A percentile compares a stretch with the other conserved stretches of the same genome.
Evolutionary conservation across 768 basidiomycete species (phyloP).

Genomic region (Neoboletus magnificus): DNA sequence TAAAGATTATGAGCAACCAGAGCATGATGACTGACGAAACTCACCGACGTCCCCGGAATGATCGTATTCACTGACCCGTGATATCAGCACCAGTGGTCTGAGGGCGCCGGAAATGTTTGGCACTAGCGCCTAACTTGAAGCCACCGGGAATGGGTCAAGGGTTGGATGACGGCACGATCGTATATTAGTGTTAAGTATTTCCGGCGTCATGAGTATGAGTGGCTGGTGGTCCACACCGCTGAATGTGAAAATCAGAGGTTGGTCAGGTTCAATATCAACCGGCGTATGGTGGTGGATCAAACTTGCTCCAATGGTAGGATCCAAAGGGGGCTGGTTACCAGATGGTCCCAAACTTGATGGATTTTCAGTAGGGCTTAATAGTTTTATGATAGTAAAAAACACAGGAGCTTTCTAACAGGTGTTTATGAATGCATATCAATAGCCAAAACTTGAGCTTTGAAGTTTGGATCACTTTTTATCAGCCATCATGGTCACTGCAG

Average conservation of each 20-base stretch:
- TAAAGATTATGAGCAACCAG: not conserved
- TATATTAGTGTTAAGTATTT: too few species aligned
- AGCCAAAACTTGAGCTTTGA: too few species aligned
- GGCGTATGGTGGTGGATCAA: not conserved
- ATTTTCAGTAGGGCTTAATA: too few species aligned
- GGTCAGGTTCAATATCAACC: not conserved
- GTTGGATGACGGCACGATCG: not conserved
- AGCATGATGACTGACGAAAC: slow-evolving; percentile 3
- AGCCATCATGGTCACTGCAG: too few species aligned
- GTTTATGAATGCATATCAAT: too few species aligned
- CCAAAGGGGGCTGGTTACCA: too few species aligned
- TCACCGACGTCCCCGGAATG: not conserved
- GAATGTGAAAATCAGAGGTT: not conserved
- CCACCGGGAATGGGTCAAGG: slow-evolving; percentile 3
- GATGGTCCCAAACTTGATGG: too few species aligned
- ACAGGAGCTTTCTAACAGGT: too few species aligned
- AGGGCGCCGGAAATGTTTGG: not conserved
- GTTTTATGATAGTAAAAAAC: too few species aligned
- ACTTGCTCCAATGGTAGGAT: not conserved
- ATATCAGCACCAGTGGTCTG: not conserved
- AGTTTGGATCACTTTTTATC: too few species aligned
- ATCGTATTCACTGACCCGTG: not conserved
- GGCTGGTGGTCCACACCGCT: not conserved
- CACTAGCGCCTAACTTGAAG: not conserved
- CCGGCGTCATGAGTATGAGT: not conserved